Base-by-base conservation (phyloP, 148 eudicot genomes). In the Heliosperma pusillum region DNA sequence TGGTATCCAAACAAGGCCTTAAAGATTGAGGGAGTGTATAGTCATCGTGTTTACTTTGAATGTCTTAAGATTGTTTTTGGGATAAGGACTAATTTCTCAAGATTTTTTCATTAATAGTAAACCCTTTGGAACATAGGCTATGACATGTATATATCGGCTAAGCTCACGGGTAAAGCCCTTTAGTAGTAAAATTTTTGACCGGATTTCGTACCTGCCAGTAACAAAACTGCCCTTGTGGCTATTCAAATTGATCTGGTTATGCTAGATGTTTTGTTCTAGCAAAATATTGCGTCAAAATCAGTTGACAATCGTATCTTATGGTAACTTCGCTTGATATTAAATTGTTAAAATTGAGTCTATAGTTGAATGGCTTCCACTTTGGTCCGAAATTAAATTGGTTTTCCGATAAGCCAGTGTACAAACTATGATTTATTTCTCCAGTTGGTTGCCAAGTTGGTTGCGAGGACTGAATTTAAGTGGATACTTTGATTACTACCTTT, bases 401-500 rank as follows among this genome's bases (percentile, higher is more conserved):
- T 36, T 36, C 9, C 42, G 9, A 36, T 5, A 8, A 36, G 42
- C 42, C 42, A 36, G 42, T 36, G 19, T 40, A 36, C 24, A 19
- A 36, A 30, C 47, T 66, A 13, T n/a, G 20, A n/a, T 26, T 19
- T 36, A 22, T 24, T 47, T 22, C 45, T 42, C 40, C 27, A 53
- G 72, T 58, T 57, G 40, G 7, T 67, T 26, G 27, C 20, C 52
- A n/a, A n/a, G n/a, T n/a, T n/a, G n/a, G n/a, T n/a, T n/a, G n/a
- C n/a, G n/a, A n/a, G 36, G 60, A 44, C n/a, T 57, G 44, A 42
- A 55, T 40, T 36, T 66, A 66, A 57, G 17, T 33, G n/a, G 55
- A 21, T 11, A 8, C 64, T 69, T 22, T 60, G 70, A 50, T 64
- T 12, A 25, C 42, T 61, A 33, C 55, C 21, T 61, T 79, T 53